Evolutionary conservation across 2,329 filamentous ascomycete genomes (phyloP).

Genomic region (Paecilomyces dactylethromorphus): DNA sequence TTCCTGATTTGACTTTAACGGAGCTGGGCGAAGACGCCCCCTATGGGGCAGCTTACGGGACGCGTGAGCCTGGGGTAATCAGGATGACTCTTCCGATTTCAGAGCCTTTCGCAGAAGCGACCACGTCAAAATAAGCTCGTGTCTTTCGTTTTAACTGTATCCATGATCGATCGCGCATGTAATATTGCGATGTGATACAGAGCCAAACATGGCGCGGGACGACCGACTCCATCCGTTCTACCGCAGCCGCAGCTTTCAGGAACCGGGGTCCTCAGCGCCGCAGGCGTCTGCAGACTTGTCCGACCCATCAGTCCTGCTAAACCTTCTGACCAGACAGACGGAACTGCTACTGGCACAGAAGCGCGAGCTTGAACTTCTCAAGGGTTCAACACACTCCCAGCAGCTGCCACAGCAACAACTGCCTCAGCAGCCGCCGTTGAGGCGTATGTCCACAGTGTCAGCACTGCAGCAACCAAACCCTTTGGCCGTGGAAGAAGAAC

Average conservation of each 20-base stretch:
- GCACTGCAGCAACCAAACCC: neutral
- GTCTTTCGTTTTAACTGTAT: neutral
- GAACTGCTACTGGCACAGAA: neutral
- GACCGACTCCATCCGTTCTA: neutral
- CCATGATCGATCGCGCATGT: neutral
- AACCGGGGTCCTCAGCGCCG: neutral
- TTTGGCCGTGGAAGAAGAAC: neutral
- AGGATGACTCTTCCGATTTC: neutral
- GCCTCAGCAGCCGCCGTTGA: neutral
- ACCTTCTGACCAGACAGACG: neutral
- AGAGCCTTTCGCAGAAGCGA: neutral
- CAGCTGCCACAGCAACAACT: neutral
- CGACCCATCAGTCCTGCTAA: neutral
- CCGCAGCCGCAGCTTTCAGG: neutral
- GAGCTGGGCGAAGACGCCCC: neutral
- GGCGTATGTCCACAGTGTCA: neutral
- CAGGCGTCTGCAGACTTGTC: neutral
- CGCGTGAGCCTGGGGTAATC: neutral
- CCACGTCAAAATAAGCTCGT: neutral
- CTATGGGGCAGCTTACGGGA: neutral
- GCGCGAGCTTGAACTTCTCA: neutral
- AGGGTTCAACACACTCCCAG: neutral
- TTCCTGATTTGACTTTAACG: neutral
- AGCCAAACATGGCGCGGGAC: neutral
- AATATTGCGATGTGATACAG: neutral